These are phyloP conservation scores for Cyclotella choctawhatcheeana DNA, from an alignment of 108 stramenopile genomes.

Conservation along the genomic window DNA sequence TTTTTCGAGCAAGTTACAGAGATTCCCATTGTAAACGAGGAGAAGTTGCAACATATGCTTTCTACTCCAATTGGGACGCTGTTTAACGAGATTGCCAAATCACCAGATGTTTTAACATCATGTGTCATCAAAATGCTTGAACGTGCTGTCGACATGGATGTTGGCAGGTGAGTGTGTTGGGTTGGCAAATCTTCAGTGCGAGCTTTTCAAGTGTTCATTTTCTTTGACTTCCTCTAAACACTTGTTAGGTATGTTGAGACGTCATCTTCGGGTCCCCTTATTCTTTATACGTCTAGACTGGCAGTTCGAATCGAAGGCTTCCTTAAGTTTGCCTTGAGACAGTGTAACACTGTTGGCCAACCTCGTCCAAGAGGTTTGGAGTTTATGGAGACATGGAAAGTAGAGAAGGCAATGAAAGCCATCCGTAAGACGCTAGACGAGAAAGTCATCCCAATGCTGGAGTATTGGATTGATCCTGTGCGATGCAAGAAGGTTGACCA, in stretches of 20 bases:
- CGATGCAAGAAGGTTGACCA: slow-evolving; percentile 84
- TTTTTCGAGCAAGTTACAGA: slow-evolving; percentile 76
- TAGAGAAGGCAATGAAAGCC: slow-evolving; percentile 78
- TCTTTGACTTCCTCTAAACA: too few relatives aligned
- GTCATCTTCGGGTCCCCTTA: slow-evolving; percentile 88
- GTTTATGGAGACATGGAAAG: slow-evolving; percentile 78
- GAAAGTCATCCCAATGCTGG: slow-evolving; percentile 93
- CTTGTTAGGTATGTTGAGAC: slow-evolving; percentile 83
- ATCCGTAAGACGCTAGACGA: slow-evolving; percentile 81
- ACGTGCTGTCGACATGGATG: slow-evolving; percentile 95
- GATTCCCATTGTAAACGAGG: slow-evolving; percentile 80
- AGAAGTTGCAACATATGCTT: slow-evolving; percentile 77
- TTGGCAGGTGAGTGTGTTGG: too few relatives aligned
- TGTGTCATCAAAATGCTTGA: slow-evolving; percentile 92
- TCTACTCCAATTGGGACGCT: slow-evolving; percentile 92
- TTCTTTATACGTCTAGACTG: slow-evolving; percentile 94
- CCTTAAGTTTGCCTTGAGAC: slow-evolving; percentile 86
- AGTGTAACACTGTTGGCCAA: slow-evolving; percentile 74
- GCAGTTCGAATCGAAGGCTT: slow-evolving; percentile 94
- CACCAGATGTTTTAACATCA: slow-evolving; percentile 84
- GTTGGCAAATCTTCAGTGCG: too few relatives aligned
- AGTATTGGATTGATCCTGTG: slow-evolving; percentile 95
- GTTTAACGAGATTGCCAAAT: slow-evolving; percentile 95
- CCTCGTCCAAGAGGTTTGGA: slow-evolving; percentile 87
- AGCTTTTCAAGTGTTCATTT: too few relatives aligned